Conservation (phyloP, 306 rosid species). For the Gillenia trifoliata region DNA sequence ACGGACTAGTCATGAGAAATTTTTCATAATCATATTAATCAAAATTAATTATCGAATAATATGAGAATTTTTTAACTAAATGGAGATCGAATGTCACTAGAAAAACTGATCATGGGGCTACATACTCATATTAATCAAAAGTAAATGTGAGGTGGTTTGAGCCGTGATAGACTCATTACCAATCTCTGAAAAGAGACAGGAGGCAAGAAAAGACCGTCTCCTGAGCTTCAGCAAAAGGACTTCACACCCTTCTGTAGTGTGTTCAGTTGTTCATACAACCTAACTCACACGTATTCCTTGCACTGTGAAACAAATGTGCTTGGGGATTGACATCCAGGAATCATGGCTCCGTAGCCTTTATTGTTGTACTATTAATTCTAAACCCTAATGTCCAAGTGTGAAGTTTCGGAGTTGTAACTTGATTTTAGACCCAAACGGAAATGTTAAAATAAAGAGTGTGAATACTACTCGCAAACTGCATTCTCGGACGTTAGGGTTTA, state of each 20-base stretch:
- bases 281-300: neutral
- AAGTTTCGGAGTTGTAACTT: too few species aligned
- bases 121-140: neutral
- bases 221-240: constrained; percentile 10
- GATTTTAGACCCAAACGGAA: too few species aligned
- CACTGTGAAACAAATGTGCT: neutral
- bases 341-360: neutral
- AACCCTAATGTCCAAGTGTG: too few species aligned
- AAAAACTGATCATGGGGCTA: neutral
- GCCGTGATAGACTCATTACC: neutral
- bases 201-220: constrained; percentile 15
- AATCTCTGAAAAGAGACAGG: neutral
- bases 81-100: neutral
- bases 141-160: neutral
- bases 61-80: neutral
- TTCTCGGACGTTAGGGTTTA: too few species aligned
- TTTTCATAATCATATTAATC: too few species aligned
- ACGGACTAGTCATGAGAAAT: too few species aligned
- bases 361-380: too few species aligned
- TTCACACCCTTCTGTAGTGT: neutral
- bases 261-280: neutral
- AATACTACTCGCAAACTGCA: too few species aligned
- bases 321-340: neutral
- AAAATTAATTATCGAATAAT: too few species aligned
- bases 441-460: too few species aligned